A percentile compares a stretch with the other conserved stretches of the same genome.
Conservation (phyloP, 148 eudicot genomes). For the Vaccinium macrocarpon region DNA sequence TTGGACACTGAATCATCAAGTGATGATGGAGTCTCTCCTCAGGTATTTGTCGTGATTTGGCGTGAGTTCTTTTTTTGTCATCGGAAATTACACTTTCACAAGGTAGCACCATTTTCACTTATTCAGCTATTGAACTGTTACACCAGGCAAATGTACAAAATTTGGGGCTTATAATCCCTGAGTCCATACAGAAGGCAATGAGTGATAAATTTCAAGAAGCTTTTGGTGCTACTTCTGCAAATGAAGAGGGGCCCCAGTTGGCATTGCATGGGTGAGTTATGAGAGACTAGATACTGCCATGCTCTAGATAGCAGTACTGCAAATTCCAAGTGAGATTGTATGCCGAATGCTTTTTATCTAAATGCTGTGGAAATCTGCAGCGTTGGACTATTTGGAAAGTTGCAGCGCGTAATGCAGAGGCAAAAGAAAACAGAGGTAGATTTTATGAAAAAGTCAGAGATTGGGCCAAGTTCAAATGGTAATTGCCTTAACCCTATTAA, state of each 20-base stretch:
- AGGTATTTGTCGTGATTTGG: constrained; percentile 1
- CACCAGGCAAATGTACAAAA: constrained; percentile 40
- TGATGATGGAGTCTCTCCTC: constrained; percentile 51
- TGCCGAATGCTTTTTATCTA: constrained; percentile 6
- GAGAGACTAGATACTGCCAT: constrained; percentile 11
- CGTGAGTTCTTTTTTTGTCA: constrained; percentile 1
- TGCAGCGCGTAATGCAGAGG: constrained; percentile 65
- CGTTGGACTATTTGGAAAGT: constrained; percentile 57
- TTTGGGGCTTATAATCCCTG: constrained; percentile 28
- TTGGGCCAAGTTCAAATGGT: constrained; percentile 49
- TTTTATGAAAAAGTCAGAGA: constrained; percentile 47
- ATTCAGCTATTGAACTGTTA: constrained; percentile 14
- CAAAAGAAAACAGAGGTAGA: constrained; percentile 66
- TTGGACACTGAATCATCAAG: constrained; percentile 48
- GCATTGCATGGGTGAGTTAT: constrained; percentile 49
- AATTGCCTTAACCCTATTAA: background rate
- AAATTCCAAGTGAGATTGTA: constrained; percentile 6
- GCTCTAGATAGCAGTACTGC: background rate
- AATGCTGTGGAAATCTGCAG: constrained; percentile 32
- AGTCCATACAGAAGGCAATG: constrained; percentile 52
- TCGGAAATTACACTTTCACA: background rate
- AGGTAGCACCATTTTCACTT: background rate
- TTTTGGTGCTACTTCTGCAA: constrained; percentile 46
- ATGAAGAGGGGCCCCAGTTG: constrained; percentile 31
- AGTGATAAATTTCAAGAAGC: constrained; percentile 83